Base-by-base conservation (phyloP, 2,329 filamentous ascomycete genomes). In the Arthrocladium fulminans region DNA sequence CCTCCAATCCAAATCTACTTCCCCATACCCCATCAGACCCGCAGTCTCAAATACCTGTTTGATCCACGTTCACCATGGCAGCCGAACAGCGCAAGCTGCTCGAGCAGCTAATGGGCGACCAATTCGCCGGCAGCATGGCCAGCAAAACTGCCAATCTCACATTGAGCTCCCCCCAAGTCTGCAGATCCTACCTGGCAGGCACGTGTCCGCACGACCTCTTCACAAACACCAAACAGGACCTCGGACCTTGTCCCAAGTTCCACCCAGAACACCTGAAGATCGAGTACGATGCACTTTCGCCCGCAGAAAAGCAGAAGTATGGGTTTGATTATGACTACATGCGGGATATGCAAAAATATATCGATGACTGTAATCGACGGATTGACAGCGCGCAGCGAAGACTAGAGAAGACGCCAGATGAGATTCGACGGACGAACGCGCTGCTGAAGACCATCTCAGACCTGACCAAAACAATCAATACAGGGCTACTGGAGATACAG, bases 161-260 rank as follows among this genome's bases (percentile, higher is more conserved):
- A 55, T 84, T 98, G 60, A 92, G 82, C 51, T 92, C 97, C 67
- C 77, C 86, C 47, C 96, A 94, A 70, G 86, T 95, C 60, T 98
- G 92, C 73, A 86, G 88, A 48, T 96, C 89, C 15, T 97, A 90
- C 67, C 79, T 98, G 43, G 88, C 80, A 54, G 92, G 92, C 60
- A 94, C 87, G 51, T 98, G 92, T 67, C 92, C 92, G 1, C 90
- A 97, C 74, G 92, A 98, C 65, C 87, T 98, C 63, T 98, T 98
- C 77, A 98, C 90, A 57, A 98, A 98, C 71, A 98, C 92, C 39
- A 97, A 96, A 73, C 89, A 97, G 75, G 92, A 98, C 65, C 79
- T 97, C 27, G 92, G 92, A 2, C 79, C 81, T 0, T 98, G 92
- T 63, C 79, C 86, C 43, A 92, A 90, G 65, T 78, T 90, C 22